These are phyloP conservation scores for Penicillium polonicum DNA, from an alignment of 2,329 filamentous ascomycete species.

Conservation along the genomic window DNA sequence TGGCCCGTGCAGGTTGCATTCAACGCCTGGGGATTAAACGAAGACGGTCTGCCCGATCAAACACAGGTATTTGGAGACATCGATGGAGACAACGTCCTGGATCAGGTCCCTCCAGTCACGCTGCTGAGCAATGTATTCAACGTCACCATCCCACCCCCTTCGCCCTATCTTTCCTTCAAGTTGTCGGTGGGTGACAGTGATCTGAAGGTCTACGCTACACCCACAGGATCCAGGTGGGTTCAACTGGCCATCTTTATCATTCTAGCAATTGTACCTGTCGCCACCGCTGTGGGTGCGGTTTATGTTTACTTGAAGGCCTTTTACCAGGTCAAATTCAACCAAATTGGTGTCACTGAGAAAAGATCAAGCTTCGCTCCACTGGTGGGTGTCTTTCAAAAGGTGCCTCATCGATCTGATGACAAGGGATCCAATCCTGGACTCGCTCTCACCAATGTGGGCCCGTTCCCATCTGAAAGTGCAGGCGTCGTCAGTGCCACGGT, in stretches of 20 bases:
- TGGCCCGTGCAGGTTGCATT: slow-evolving; percentile 63
- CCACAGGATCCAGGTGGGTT: slow-evolving; percentile 50
- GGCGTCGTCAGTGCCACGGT: slow-evolving; percentile 30
- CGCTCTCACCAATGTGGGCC: slow-evolving; percentile 23
- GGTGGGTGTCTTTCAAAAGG: slow-evolving; percentile 6
- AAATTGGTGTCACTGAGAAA: slow-evolving; percentile 55
- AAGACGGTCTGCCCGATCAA: slow-evolving; percentile 61
- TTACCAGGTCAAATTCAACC: slow-evolving; percentile 64
- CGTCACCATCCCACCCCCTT: slow-evolving; percentile 53
- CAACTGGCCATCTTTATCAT: slow-evolving; percentile 57
- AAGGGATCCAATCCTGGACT: neutral
- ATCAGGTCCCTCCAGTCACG: slow-evolving; percentile 60
- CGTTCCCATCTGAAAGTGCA: slow-evolving; percentile 31
- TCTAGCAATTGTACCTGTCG: slow-evolving; percentile 54
- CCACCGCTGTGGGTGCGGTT: slow-evolving; percentile 51
- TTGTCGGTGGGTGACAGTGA: slow-evolving; percentile 56
- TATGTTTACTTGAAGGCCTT: slow-evolving; percentile 61
- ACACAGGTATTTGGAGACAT: slow-evolving; percentile 60
- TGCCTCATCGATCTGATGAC: slow-evolving; percentile 1
- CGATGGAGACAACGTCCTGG: slow-evolving; percentile 59
- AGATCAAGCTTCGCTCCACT: slow-evolving; percentile 43
- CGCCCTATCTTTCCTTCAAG: slow-evolving; percentile 56
- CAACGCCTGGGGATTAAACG: slow-evolving; percentile 66
- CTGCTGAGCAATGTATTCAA: slow-evolving; percentile 58
- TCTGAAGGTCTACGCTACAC: slow-evolving; percentile 48